Base-by-base conservation (phyloP, 1,284 basidiomycete species). In the Termitomyces sp. region DNA sequence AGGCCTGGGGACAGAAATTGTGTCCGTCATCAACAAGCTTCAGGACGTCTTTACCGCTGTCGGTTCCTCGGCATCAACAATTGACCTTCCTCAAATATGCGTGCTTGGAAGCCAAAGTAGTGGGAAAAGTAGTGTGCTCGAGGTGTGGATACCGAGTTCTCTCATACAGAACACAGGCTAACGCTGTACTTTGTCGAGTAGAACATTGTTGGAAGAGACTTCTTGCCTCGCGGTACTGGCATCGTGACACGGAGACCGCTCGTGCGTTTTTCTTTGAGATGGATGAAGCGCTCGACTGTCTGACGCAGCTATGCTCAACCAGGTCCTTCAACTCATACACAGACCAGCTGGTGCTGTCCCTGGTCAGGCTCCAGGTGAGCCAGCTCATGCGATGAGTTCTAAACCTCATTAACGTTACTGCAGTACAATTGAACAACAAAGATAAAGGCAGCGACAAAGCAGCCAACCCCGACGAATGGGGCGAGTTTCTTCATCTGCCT, bases 161-260 rank as follows among this genome's bases (percentile, higher is more conserved):
- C 42, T 24, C 19, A 41, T 17, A 17, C 26, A 41, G 17, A 21
- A 51, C 49, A 19, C 13, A 17, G 40, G 31, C 39, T 56, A 28
- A 55, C 50, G 49, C 10, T 26, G 17, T 34, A 30, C 52, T 10
- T 52, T 17, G 33, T 21, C 54, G 43, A 46, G 33, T 64, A 97
- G 92, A 98, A 98, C 76, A 94, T 98, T 64, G 96, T 98, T 52
- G 96, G 95, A 58, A 83, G 95, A 64, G 94, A 97, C 73, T 98
- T 98, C 79, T 71, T 98, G 66, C 95, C 95, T 71, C 90, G 95
- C 79, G 96, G 95, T 66, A 91, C 92, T 61, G 96, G 96, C 72
- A 99, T 99, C 68, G 95, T 98, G 68, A 98, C 96, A 53, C 84
- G 96, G 68, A 85, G 96, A 68, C 94, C 94, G 54, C 73, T 97